Conservation (phyloP, 2,329 filamentous ascomycete species). For the Diplodia mutila region DNA sequence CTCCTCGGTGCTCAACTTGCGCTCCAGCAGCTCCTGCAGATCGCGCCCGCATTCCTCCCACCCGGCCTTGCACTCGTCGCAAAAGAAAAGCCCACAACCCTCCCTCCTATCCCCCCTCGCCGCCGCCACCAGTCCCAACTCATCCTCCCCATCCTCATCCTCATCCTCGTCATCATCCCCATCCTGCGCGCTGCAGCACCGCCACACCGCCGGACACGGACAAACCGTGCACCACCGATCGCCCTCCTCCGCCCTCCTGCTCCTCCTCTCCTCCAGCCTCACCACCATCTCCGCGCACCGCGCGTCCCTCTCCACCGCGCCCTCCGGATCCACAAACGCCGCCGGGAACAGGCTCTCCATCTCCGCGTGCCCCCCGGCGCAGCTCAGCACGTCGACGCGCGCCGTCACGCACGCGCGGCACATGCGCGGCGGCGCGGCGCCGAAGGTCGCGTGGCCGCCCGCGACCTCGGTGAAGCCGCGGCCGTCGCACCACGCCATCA, state of each 20-base stretch:
- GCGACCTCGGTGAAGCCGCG: constrained; percentile 45
- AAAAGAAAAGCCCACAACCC: constrained; percentile 37
- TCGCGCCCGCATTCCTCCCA: constrained; percentile 29
- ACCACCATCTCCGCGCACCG: background rate
- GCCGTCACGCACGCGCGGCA: constrained; percentile 38
- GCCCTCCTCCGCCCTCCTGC: no score
- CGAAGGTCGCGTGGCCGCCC: constrained; percentile 40
- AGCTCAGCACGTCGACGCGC: constrained; percentile 37
- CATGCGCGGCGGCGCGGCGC: constrained; percentile 39
- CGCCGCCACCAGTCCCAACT: background rate
- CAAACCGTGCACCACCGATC: constrained; percentile 44
- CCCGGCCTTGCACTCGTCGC: constrained; percentile 29
- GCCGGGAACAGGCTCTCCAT: background rate
- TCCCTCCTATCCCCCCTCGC: background rate
- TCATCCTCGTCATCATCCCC: background rate
- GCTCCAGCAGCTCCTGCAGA: constrained; percentile 16
- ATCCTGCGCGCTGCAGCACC: constrained; percentile 32
- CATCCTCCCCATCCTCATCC: constrained; percentile 23
- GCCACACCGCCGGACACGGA: constrained; percentile 39
- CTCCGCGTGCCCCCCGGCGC: constrained; percentile 22
- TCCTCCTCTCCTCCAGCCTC: constrained; percentile 5
- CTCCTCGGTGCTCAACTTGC: constrained; percentile 5
- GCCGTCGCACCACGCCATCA: constrained; percentile 41
- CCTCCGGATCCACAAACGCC: no score
- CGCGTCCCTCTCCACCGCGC: background rate